A percentile compares a stretch with the other conserved stretches of the same genome.
Conservation (phyloP, 2,329 filamentous ascomycete genomes). For the Cladosporium sp. region DNA sequence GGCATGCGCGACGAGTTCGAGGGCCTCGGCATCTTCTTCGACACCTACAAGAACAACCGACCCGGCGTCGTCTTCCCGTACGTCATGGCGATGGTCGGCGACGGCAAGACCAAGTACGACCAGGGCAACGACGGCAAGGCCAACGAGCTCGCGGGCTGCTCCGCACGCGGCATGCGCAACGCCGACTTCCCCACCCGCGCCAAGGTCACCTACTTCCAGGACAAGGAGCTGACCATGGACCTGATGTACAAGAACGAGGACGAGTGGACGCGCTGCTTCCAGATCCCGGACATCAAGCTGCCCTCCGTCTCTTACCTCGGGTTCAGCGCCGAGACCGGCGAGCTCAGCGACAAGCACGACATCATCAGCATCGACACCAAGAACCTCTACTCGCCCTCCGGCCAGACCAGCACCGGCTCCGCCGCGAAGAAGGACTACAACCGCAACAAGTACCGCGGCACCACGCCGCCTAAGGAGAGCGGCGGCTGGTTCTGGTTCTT, state of each 20-base stretch:
- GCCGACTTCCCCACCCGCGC: constrained; percentile 72
- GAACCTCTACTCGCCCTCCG: constrained; percentile 72
- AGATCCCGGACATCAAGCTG: constrained; percentile 60
- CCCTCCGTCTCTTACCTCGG: constrained; percentile 64
- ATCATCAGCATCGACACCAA: constrained; percentile 79
- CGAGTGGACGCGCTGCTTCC: constrained; percentile 87
- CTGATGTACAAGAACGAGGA: constrained; percentile 89
- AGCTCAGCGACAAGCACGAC: constrained; percentile 96
- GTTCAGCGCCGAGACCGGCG: constrained; percentile 81
- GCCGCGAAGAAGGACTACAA: constrained; percentile 34
- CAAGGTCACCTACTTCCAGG: constrained; percentile 90
- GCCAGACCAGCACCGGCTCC: constrained; percentile 23
- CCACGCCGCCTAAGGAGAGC: constrained; percentile 37
- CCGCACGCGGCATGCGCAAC: constrained; percentile 82
- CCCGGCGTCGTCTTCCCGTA: constrained; percentile 94
- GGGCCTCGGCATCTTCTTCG: constrained; percentile 89
- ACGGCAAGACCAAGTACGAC: constrained; percentile 83
- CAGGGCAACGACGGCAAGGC: constrained; percentile 91
- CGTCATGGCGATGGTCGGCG: constrained; percentile 96
- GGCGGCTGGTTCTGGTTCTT: constrained; percentile 66
- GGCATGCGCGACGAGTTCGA: constrained; percentile 84
- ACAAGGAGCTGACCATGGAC: constrained; percentile 83
- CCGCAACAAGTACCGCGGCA: constrained; percentile 39
- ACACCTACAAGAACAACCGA: constrained; percentile 99
- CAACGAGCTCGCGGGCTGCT: constrained; percentile 90